Base-by-base conservation (phyloP, 139 green algal species). In the Ostreobium quekettii region DNA sequence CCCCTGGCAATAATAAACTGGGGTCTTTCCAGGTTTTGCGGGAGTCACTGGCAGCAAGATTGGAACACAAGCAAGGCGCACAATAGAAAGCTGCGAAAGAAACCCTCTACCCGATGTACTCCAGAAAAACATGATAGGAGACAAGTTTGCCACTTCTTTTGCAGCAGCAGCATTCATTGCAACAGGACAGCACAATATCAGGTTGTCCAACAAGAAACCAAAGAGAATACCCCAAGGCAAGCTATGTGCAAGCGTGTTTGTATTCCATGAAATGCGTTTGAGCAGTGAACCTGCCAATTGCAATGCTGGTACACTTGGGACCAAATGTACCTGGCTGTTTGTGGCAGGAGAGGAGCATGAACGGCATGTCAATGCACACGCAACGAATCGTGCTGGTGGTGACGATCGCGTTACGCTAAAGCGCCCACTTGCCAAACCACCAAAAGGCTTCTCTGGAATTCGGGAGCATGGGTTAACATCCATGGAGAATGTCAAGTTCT, bases 401-500 rank as follows among this genome's bases (percentile, higher is more conserved):
- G 71, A 78, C 33, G 60, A 28, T 22, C 64, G 75, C 33, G 42
- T 81, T n/a, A 70, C 38, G 60, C 53, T 81, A 36, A 28, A 15
- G 2, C 62, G 56, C 47, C 38, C 57, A 3, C 28, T 75, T 3
- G 7, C 29, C 0, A 19, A 3, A n/a, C 36, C 71, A 0, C 66
- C 71, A 5, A 19, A 47, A 19, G 60, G 65, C 8, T 73, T 73
- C 58, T 77, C 71, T 4, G 75, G 47, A 30, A 29, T 69, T 29
- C 24, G 36, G 22, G 67, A 42, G 31, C 75, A 81, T 67, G 58
- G 49, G 48, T 60, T 71, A 22, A 58, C n/a, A 3, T 33, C 60
- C 7, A 19, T 74, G 0, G 31, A 60, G 3, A 73, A 73, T 66
- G 31, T 58, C 30, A 66, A 57, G 6, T 82, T 82, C 48, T 82